Evolutionary conservation across 2,329 filamentous ascomycete genomes (phyloP).

Genomic region (Neophaeococcomyces mojaviensis): DNA sequence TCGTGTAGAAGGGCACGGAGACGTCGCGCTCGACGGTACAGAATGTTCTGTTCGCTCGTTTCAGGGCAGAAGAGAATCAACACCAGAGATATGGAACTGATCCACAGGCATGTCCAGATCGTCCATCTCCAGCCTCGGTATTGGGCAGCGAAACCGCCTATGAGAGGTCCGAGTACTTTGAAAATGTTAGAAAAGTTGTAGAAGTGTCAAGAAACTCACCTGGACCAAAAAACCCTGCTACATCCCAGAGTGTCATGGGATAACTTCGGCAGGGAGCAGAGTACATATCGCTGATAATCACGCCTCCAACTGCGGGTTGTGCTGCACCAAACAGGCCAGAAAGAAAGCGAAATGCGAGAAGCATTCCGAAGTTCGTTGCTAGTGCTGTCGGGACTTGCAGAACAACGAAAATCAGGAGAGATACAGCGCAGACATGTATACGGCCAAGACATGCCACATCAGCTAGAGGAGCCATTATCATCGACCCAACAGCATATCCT

Average conservation of each 20-base stretch:
- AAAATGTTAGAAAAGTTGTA: too few species aligned
- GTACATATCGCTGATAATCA: slow-evolving; percentile 39
- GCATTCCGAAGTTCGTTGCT: slow-evolving; percentile 45
- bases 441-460: slow-evolving; percentile 46
- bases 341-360: slow-evolving; percentile 47
- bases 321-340: slow-evolving; percentile 45
- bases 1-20: slow-evolving; percentile 35
- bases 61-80: slow-evolving; percentile 28
- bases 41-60: slow-evolving; percentile 33
- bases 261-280: slow-evolving; percentile 31
- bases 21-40: slow-evolving; percentile 33
- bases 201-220: too few species aligned
- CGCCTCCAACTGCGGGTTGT: slow-evolving; percentile 39
- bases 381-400: slow-evolving; percentile 42
- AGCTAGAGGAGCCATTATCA: slow-evolving; percentile 38
- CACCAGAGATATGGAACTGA: slow-evolving; percentile 32
- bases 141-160: slow-evolving; percentile 36
- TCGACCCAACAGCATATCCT: slow-evolving; percentile 40
- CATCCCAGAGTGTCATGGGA: slow-evolving; percentile 34
- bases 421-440: slow-evolving; percentile 43
- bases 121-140: slow-evolving; percentile 35
- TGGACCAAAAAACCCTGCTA: slow-evolving; percentile 36
- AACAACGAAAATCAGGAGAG: slow-evolving; percentile 42
- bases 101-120: slow-evolving; percentile 36
- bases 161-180: slow-evolving; percentile 35